These are phyloP conservation scores for Ophiocordyceps camponoti-rufipedis DNA, from an alignment of 2,329 filamentous ascomycete genomes.

Conservation along the genomic window DNA sequence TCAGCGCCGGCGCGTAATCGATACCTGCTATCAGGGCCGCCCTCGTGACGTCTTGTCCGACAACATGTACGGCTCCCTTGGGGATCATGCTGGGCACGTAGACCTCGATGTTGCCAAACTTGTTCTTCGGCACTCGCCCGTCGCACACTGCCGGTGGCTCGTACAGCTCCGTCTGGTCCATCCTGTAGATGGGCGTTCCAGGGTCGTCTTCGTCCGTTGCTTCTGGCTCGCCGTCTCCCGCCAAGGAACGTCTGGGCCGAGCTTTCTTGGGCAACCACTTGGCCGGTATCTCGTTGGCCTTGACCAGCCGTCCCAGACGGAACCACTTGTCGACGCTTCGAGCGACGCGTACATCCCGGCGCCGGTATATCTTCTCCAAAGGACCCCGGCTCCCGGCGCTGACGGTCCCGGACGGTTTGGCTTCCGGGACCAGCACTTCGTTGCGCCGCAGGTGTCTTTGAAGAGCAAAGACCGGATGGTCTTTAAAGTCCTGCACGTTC, in stretches of 20 bases:
- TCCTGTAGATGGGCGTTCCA: constrained; percentile 39
- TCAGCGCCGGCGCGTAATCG: constrained; percentile 79
- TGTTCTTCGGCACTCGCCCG: constrained; percentile 71
- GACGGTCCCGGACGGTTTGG: constrained; percentile 59
- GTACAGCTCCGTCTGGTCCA: constrained; percentile 55
- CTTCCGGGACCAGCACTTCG: constrained; percentile 60
- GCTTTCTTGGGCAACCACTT: constrained; percentile 48
- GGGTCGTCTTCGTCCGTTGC: constrained; percentile 12
- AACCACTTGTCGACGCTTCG: constrained; percentile 83
- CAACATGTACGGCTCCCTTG: constrained; percentile 56
- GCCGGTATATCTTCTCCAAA: constrained; percentile 65
- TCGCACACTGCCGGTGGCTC: constrained; percentile 55
- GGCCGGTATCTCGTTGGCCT: constrained; percentile 58
- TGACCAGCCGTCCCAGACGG: constrained; percentile 64
- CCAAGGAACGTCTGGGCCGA: constrained; percentile 8
- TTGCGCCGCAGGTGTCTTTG: constrained; percentile 70
- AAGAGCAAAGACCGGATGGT: constrained; percentile 68
- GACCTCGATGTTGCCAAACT: constrained; percentile 84
- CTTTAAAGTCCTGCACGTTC: constrained; percentile 74
- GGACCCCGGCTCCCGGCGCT: constrained; percentile 42
- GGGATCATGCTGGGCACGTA: constrained; percentile 90
- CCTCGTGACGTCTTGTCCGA: constrained; percentile 37
- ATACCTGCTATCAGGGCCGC: constrained; percentile 62
- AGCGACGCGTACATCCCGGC: constrained; percentile 62
- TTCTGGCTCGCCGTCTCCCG: constrained; percentile 8